phyloP scores from a whole-genome alignment of 225 moss, liverwort and hornwort genomes.

The Lunularia cruciata region DNA sequence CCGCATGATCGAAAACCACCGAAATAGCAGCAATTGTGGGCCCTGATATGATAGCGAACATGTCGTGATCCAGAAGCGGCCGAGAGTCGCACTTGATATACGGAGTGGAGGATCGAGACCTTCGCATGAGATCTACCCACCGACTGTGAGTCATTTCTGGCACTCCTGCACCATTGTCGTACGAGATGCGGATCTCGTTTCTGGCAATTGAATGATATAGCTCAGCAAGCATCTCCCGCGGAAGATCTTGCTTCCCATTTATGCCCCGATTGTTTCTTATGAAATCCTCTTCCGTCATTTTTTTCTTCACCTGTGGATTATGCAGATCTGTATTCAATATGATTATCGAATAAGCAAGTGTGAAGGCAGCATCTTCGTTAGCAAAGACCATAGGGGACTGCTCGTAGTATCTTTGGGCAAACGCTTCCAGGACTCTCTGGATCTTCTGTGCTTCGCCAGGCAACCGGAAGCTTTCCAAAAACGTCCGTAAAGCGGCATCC shows the following conservation, averaged over 20 bases:
- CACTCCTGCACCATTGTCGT: slow-evolving; percentile 84
- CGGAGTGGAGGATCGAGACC: slow-evolving; percentile 70
- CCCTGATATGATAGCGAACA: slow-evolving; percentile 98
- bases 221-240: slow-evolving; percentile 79
- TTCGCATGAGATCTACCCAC: slow-evolving; percentile 97
- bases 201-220: slow-evolving; percentile 82
- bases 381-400: slow-evolving; percentile 85
- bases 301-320: slow-evolving; percentile 81
- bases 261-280: slow-evolving; percentile 89
- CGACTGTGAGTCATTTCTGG: slow-evolving; percentile 99
- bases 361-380: slow-evolving; percentile 93
- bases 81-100: slow-evolving; percentile 85
- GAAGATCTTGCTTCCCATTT: slow-evolving; percentile 87
- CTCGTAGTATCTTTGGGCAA: slow-evolving; percentile 86
- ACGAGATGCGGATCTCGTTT: slow-evolving; percentile 90
- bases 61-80: slow-evolving; percentile 90
- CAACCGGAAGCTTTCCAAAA: slow-evolving; percentile 90
- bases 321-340: slow-evolving; percentile 96
- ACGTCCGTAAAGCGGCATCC: slow-evolving; percentile 89
- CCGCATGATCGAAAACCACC: slow-evolving; percentile 97
- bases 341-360: slow-evolving; percentile 91
- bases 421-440: slow-evolving; percentile 91
- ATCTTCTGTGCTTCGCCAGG: slow-evolving; percentile 99
- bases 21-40: slow-evolving; percentile 99
- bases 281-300: slow-evolving; percentile 96